Conservation (phyloP, 768 basidiomycete genomes). For the Hypholoma fasciculare region DNA sequence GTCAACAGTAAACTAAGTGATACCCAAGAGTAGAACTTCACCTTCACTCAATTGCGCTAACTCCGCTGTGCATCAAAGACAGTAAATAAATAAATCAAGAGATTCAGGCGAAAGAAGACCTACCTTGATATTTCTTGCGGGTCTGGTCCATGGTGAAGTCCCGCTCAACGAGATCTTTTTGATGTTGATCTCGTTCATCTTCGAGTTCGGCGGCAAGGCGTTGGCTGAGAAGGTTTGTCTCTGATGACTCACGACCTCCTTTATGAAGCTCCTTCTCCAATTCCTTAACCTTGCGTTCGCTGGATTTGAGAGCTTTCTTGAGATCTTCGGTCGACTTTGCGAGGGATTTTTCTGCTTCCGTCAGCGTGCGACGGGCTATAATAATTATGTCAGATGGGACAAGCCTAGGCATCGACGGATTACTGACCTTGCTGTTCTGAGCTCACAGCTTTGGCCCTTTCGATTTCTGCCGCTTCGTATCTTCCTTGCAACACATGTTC, state of each 20-base stretch:
- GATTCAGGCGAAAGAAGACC: constrained; percentile 3
- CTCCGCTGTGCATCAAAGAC: constrained; percentile 48
- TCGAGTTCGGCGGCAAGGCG: constrained; percentile 77
- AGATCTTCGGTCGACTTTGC: constrained; percentile 51
- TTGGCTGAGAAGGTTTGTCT: constrained; percentile 62
- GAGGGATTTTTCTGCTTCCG: constrained; percentile 61
- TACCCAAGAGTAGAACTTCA: constrained; percentile 22
- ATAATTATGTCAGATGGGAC: constrained; percentile 8
- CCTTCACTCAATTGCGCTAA: constrained; percentile 81
- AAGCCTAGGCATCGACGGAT: neutral
- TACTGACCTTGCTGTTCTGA: constrained; percentile 61
- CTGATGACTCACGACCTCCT: constrained; percentile 65
- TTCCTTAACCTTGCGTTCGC: constrained; percentile 56
- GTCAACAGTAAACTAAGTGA: neutral
- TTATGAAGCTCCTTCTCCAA: constrained; percentile 65
- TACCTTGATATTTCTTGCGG: constrained; percentile 85
- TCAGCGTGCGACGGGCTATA: constrained; percentile 59
- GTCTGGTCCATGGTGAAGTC: constrained; percentile 81
- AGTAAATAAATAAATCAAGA: neutral
- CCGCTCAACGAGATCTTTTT: constrained; percentile 77
- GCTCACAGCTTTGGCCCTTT: constrained; percentile 61
- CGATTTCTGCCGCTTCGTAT: constrained; percentile 70
- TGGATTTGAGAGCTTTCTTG: constrained; percentile 45
- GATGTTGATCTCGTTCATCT: constrained; percentile 75
- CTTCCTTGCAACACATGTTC: constrained; percentile 56